Base-by-base conservation (phyloP, 805 yeast genomes). In the Wickerhamiella domercqiae region DNA sequence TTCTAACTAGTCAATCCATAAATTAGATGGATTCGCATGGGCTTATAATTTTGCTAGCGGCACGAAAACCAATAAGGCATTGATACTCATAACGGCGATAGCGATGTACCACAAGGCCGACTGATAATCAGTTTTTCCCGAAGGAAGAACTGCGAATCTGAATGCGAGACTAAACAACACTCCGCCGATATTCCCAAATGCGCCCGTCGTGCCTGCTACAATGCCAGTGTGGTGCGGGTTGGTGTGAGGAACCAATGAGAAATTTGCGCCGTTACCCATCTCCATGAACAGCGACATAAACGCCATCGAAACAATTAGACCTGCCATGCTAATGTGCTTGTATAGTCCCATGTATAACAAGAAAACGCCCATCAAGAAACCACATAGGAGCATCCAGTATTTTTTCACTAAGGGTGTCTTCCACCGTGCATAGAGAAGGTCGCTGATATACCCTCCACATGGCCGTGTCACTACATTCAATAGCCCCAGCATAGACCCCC, bases 201-300 rank as follows among this genome's bases (percentile, higher is more conserved):
- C 57, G 28, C 64, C 64, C 5, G 62, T 50, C 3, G 51, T 44
- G 20, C 64, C 64, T 16, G 61, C 49, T n/a, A 59, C 60, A 33
- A 57, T 51, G 36, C 64, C 64, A 13, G 58, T 51, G 37, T 54
- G 60, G 30, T 49, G 50, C 18, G 56, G 57, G 37, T 57, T 55
- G 21, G 57, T 49, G 34, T 56, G 57, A 2, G 62, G 62, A 9
- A 59, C 64, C 7, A 55, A 43, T 0, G 61, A 48, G 43, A 54
- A 59, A 36, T 56, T 55, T 9, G 64, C 64, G 39, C 64, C 64
- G 35, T 60, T 59, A 16, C 55, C 63, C 54, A 58, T 58, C 37
- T 60, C 64, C 60, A 60, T 56, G 30, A 55, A 59, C 9, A 54
- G 36, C 16, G 50, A 45, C 57, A 57, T 48, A 17, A 58, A 47